phyloP scores from a whole-genome alignment of 192 early-diverging fungal genomes.

The Entomortierella chlamydospora region DNA sequence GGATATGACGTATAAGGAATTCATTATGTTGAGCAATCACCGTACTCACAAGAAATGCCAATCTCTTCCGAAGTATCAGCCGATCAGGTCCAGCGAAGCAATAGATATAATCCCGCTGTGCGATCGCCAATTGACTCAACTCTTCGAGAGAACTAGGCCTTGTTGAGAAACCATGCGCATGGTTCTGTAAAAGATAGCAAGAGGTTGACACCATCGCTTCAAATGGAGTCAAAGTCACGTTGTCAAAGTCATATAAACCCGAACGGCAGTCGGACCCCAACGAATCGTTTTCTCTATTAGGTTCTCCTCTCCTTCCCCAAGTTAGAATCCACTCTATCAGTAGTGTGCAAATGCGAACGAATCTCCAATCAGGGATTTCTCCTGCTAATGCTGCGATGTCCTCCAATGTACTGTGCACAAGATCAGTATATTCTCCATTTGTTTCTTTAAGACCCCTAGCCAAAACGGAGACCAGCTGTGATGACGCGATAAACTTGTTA shows the following conservation, averaged over 20 bases:
- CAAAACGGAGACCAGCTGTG: neutral
- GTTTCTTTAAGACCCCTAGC: neutral
- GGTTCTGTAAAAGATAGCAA: neutral
- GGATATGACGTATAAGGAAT: constrained; percentile 2
- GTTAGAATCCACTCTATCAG: constrained; percentile 10
- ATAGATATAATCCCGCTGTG: constrained; percentile 10
- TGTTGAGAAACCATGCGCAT: neutral
- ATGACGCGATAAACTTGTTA: neutral
- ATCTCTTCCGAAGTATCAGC: constrained; percentile 1
- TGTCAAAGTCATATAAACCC: neutral
- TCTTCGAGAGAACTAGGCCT: neutral
- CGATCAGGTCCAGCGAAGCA: constrained; percentile 3
- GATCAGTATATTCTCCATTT: neutral
- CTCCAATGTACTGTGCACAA: constrained; percentile 10
- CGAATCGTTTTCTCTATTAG: neutral
- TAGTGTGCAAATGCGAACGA: constrained; percentile 13
- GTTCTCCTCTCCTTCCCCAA: neutral
- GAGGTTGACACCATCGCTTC: neutral
- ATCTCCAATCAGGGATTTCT: constrained; percentile 40
- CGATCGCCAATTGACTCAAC: neutral
- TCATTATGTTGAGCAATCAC: constrained; percentile 5
- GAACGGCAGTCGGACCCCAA: neutral
- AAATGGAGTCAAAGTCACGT: neutral
- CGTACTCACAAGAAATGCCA: constrained; percentile 10
- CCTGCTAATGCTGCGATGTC: constrained; percentile 19